Base-by-base conservation (phyloP, 345 rosid genomes). In the Carallia brachiata region DNA sequence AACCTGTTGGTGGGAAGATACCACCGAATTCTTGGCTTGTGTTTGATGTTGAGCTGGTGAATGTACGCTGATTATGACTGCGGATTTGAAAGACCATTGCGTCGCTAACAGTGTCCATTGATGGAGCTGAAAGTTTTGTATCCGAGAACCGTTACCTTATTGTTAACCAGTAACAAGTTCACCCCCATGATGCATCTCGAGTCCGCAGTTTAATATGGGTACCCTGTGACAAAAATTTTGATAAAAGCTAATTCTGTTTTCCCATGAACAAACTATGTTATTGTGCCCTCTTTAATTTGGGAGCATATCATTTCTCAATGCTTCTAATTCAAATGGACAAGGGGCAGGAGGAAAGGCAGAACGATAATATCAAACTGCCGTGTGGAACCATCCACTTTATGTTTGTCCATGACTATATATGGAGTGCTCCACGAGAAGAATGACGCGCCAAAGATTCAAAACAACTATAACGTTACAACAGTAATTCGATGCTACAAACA, bases 1-100 rank as follows among this genome's bases (percentile, higher is more conserved):
- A 69, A 48, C 87, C 85, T 55, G 83, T 68, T 52, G 71, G 84
- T 27, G 73, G 81, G 75, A 71, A 71, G 66, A 84, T 90, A 52
- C 97, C 97, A 8, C 90, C 93, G 2, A 81, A 88, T 53, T 76
- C 93, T 0, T 93, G 90, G 89, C 88, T 90, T 27, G 81, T 75
- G 67, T 90, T 84, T 65, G 93, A 89, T 71, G 88, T 90, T 37
- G 91, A 90, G 81, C 73, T 88, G 76, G 82, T 84, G 27, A 83
- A 84, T 70, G 82, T 89, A 34, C 76, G 76, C 60, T 84, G 77
- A 85, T 40, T 13, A 19, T 15, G 31, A 56, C 9, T 27, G 28
- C 15, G 15, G 60, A 8, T 1, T 30, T 27, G 32, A 32, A 56
- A 56, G 31, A 4, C 34, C 16, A 4, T 27, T 27, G 8, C 15